Evolutionary conservation across 2,329 filamentous ascomycete species (phyloP), one percentile per base, ranked within the genome.

Genomic region (Penicillium sp.): DNA sequence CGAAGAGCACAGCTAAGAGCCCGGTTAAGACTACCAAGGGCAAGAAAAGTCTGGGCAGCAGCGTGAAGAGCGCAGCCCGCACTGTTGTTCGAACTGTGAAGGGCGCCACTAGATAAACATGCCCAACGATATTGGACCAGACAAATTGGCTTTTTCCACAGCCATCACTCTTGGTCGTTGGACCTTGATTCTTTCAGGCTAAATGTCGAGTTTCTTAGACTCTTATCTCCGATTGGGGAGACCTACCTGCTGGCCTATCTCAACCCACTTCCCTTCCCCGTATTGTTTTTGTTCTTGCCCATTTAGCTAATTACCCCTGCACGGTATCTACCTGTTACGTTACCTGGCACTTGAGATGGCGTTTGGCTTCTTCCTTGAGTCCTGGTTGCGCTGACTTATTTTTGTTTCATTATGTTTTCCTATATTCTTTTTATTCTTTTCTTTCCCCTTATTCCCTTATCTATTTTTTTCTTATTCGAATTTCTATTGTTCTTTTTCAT

Each of bases 31-130:
- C 23, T 21, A 37, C 37, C 16, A 57, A 58, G 42, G 53, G 21
- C 10, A 57, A 54, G 14, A 46, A 54, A n/a, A 46, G 57, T 14
- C 47, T 66, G 25, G 49, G 51, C 33, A 56, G 55, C 37, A 60
- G 54, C 13, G 49, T 68, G 33, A 64, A 62, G 25, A 59, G 31
- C 16, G 62, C 50, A 4, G 62, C 61, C 33, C 57, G 50, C 23
- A 61, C 44, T 10, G 57, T 67, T 25, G 54, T 63, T 11, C 64
- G 59, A 11, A 58, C 54, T 37, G 59, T 66, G n/a, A 63, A 55
- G 47, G 61, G 61, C 39, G 42, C 39, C 46, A 61, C 59, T 43
- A 55, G 47, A 33, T 61, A 37, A 52, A 43, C 44, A 44, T 54
- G 46, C 49, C 27, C 44, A 46, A 23, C 14, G 7, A 26, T 48